A percentile compares a stretch with the other conserved stretches of the same genome.
Conservation (phyloP, 805 yeast species). For the Ogataea methylovora region DNA sequence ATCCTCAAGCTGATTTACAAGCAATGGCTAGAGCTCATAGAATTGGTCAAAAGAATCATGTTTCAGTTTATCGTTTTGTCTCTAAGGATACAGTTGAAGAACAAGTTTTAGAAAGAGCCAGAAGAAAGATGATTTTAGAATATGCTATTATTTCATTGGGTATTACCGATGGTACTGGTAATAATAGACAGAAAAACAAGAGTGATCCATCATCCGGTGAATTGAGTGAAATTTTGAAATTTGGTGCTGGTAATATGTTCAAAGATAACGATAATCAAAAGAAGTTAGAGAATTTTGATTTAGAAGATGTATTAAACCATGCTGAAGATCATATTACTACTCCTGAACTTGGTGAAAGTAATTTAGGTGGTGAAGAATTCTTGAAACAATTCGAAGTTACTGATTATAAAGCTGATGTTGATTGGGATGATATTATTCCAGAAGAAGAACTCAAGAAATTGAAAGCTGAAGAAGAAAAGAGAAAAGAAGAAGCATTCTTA, state of each 20-base stretch:
- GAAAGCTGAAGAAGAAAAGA: conserved; percentile 85
- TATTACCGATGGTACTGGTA: conserved; percentile 59
- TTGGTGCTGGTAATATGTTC: conserved; percentile 98
- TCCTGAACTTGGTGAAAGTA: conserved; percentile 95
- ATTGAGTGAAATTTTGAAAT: conserved; percentile 85
- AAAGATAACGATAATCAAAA: conserved; percentile 89
- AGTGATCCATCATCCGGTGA: conserved; percentile 79
- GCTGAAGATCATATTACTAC: conserved; percentile 97
- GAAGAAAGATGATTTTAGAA: conserved; percentile 96
- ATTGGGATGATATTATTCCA: conserved; percentile 99
- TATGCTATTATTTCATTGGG: conserved; percentile 97
- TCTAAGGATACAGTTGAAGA: conserved; percentile 98
- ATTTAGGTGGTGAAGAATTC: conserved; percentile 96
- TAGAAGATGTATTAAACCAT: conserved; percentile 92
- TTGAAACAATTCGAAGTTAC: conserved; percentile 96
- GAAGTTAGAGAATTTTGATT: conserved; percentile 87
- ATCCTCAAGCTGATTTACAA: conserved; percentile 97
- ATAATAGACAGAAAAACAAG: conserved; percentile 37
- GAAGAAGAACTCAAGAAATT: conserved; percentile 83
- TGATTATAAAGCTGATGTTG: conserved; percentile 95
- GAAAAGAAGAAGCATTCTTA: conserved; percentile 77
- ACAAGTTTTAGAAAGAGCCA: conserved; percentile 91
- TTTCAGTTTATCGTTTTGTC: conserved; percentile 95
- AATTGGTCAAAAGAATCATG: conserved; percentile 98
- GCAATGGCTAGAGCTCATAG: conserved; percentile 99